These are phyloP conservation scores for Margaritispora aquatica DNA, from an alignment of 495 filamentous ascomycete species.

Conservation along the genomic window DNA sequence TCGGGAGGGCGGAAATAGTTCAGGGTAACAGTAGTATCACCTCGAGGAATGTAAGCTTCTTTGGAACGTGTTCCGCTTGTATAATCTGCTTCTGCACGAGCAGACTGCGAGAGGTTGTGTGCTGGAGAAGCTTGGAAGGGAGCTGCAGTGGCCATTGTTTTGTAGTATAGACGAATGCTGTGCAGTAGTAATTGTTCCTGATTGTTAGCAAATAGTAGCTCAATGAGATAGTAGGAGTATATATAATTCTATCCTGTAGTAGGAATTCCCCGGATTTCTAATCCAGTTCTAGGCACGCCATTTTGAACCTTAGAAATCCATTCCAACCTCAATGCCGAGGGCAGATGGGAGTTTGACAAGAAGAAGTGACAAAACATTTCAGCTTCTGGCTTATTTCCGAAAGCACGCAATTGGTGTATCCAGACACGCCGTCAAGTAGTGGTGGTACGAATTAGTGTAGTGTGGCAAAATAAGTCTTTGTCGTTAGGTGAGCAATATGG, in stretches of 20 bases:
- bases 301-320: background rate
- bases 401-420: background rate
- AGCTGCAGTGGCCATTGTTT: slow-evolving; percentile 23
- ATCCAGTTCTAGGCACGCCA: background rate
- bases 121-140: slow-evolving; percentile 22
- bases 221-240: slow-evolving; percentile 6
- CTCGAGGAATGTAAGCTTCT: slow-evolving; percentile 45
- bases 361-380: background rate
- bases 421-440: background rate
- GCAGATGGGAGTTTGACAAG: background rate
- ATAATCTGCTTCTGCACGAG: slow-evolving; percentile 14
- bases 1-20: slow-evolving; percentile 63
- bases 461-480: background rate
- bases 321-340: background rate
- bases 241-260: slow-evolving; percentile 1
- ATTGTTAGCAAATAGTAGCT: no score
- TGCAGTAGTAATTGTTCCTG: no score
- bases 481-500: no score
- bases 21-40: slow-evolving; percentile 56
- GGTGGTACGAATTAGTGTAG: no score
- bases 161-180: background rate
- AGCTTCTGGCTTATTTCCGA: background rate
- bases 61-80: background rate
- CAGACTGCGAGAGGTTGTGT: slow-evolving; percentile 23
- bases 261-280: background rate